Evolutionary conservation across 768 basidiomycete genomes (phyloP).

Genomic region (Mycena floridula): DNA sequence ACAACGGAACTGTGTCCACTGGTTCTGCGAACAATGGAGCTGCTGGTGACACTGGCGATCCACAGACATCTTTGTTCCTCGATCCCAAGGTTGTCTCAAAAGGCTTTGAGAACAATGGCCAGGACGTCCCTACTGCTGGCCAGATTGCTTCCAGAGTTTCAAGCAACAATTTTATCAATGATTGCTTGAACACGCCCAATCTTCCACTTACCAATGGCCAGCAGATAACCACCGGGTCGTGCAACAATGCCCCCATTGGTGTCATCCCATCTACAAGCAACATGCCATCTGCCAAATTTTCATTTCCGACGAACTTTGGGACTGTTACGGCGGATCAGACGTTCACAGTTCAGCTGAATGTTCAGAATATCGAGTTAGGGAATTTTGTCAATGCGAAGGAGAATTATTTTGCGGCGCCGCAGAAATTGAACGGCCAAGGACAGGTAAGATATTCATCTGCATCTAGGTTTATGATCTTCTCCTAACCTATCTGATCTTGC

Average conservation of each 20-base stretch:
- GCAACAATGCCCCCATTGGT: conserved; percentile 35
- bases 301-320: conserved; percentile 27
- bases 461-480: no score
- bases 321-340: conserved; percentile 32
- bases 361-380: conserved; percentile 24
- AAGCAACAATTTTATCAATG: conserved; percentile 48
- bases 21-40: no score
- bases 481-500: no score
- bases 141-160: conserved; percentile 39
- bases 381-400: no score
- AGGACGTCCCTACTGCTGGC: conserved; percentile 23
- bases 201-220: conserved; percentile 51
- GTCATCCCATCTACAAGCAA: conserved; percentile 35
- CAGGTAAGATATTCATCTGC: no score
- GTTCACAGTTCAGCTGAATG: conserved; percentile 37
- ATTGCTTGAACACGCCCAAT: conserved; percentile 34
- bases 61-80: conserved; percentile 13
- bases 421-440: conserved; percentile 36
- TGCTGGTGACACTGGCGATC: conserved; percentile 1
- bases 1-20: no score
- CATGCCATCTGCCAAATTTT: conserved; percentile 35
- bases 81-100: conserved; percentile 20
- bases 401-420: conserved; percentile 44
- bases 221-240: conserved; percentile 38
- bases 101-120: conserved; percentile 22